Evolutionary conservation across 805 yeast genomes (phyloP).

Genomic region (Crinitomyces ghanaensis): DNA sequence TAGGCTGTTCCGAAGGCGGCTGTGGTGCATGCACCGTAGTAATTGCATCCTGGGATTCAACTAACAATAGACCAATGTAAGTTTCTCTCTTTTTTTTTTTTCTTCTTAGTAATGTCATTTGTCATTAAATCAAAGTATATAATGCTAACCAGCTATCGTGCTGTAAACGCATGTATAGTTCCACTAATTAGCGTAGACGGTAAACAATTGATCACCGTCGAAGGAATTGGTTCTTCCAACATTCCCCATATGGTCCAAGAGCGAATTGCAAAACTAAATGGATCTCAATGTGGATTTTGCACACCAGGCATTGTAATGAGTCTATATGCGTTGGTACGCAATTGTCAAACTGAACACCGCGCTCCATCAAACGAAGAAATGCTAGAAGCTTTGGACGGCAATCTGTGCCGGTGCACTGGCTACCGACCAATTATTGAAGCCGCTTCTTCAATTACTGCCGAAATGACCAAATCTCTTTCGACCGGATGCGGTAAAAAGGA

Average conservation of each 20-base stretch:
- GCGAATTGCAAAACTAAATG: constrained; percentile 37
- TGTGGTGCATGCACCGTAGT: constrained; percentile 42
- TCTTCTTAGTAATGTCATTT: background rate
- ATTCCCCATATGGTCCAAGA: constrained; percentile 40
- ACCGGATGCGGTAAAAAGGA: constrained; percentile 13
- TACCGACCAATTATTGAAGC: constrained; percentile 41
- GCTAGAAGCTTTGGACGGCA: constrained; percentile 37
- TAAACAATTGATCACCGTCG: constrained; percentile 36
- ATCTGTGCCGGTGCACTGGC: constrained; percentile 39
- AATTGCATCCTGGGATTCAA: constrained; percentile 26
- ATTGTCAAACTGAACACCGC: constrained; percentile 24
- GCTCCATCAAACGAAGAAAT: constrained; percentile 32
- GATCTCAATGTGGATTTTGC: constrained; percentile 42
- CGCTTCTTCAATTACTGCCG: constrained; percentile 31
- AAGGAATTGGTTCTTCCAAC: constrained; percentile 33
- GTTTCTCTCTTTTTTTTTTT: too few species aligned
- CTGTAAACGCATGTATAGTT: constrained; percentile 38
- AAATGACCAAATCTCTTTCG: constrained; percentile 2
- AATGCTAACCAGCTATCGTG: constrained; percentile 22
- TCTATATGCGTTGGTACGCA: constrained; percentile 32
- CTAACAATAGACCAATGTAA: constrained; percentile 21
- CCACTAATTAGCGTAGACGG: constrained; percentile 37
- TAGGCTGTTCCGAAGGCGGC: constrained; percentile 41
- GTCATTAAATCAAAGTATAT: too few species aligned
- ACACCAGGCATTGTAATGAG: constrained; percentile 43